Percentiles rank a stretch among this genome's conserved stretches.
phyloP scores from a whole-genome alignment of 495 filamentous ascomycete genomes.

The Acidomyces sp. region DNA sequence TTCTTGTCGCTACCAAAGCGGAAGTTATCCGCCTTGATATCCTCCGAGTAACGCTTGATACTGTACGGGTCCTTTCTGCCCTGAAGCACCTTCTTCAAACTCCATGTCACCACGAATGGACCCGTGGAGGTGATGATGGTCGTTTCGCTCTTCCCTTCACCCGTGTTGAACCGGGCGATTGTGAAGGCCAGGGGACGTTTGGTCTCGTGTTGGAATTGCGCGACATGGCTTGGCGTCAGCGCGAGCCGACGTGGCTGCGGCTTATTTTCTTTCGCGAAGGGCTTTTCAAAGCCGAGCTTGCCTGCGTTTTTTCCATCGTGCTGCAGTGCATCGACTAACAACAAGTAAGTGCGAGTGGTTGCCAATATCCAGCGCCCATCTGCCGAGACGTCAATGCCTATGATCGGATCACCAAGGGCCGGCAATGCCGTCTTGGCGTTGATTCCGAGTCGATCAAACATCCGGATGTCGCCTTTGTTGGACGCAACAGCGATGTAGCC shows the following conservation, averaged over 20 bases:
- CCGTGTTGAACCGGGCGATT: constrained; percentile 85
- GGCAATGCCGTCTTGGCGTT: constrained; percentile 96
- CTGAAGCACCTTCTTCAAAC: constrained; percentile 67
- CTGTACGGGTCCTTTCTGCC: constrained; percentile 77
- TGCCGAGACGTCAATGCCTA: constrained; percentile 85
- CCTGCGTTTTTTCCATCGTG: constrained; percentile 91
- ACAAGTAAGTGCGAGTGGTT: constrained; percentile 86
- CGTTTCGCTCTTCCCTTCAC: constrained; percentile 63
- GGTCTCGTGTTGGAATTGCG: constrained; percentile 93
- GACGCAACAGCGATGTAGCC: constrained; percentile 93
- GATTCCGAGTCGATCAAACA: constrained; percentile 92
- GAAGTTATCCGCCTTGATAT: constrained; percentile 98
- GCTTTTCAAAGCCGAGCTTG: constrained; percentile 90
- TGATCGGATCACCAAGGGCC: constrained; percentile 86
- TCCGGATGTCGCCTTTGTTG: constrained; percentile 91
- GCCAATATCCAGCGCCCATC: constrained; percentile 92
- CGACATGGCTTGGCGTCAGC: constrained; percentile 76
- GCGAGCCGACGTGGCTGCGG: constrained; percentile 85
- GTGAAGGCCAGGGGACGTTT: constrained; percentile 77
- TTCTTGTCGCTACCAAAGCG: constrained; percentile 94
- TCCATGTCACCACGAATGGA: constrained; percentile 96
- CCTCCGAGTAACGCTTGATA: constrained; percentile 90
- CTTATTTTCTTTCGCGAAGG: constrained; percentile 84
- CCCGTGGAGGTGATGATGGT: constrained; percentile 96
- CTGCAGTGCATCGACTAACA: constrained; percentile 83